Evolutionary conservation across 169 alveolate genomes (phyloP).

Genomic region (Cystoisospora suis): DNA sequence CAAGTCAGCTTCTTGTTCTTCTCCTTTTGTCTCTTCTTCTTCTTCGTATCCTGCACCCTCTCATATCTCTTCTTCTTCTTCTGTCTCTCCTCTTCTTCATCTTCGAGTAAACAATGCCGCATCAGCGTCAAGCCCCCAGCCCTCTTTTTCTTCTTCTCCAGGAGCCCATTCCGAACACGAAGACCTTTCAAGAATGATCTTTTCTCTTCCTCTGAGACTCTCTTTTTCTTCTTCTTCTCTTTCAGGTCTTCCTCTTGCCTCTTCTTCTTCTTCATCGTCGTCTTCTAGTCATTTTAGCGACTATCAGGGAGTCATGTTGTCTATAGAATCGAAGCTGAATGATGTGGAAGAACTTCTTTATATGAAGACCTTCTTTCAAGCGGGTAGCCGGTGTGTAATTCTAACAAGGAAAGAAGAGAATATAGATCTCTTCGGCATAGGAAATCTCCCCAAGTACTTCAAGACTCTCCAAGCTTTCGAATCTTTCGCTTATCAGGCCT

Average conservation of each 20-base stretch:
- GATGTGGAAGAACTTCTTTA: background rate
- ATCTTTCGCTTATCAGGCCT: background rate
- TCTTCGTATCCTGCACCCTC: background rate
- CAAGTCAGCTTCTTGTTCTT: too few relatives aligned
- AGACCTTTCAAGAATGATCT: background rate
- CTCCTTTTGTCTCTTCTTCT: background rate
- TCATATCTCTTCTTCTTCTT: background rate
- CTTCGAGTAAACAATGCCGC: background rate
- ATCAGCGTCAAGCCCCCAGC: background rate
- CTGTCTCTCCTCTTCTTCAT: background rate
- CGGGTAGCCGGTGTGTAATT: background rate
- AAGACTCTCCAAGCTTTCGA: background rate
- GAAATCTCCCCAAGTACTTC: background rate
- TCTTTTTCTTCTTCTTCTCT: background rate
- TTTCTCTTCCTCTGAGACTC: background rate
- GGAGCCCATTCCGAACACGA: background rate
- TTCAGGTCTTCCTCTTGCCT: background rate
- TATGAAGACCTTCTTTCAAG: background rate
- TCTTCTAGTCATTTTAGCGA: background rate
- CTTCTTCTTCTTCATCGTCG: background rate
- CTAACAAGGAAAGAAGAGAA: background rate
- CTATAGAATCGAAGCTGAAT: background rate
- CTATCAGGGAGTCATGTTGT: background rate
- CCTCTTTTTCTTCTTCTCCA: background rate
- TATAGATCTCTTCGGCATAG: background rate